phyloP scores from a whole-genome alignment of 2,329 filamentous ascomycete genomes.

The Alternaria brassicicola region DNA sequence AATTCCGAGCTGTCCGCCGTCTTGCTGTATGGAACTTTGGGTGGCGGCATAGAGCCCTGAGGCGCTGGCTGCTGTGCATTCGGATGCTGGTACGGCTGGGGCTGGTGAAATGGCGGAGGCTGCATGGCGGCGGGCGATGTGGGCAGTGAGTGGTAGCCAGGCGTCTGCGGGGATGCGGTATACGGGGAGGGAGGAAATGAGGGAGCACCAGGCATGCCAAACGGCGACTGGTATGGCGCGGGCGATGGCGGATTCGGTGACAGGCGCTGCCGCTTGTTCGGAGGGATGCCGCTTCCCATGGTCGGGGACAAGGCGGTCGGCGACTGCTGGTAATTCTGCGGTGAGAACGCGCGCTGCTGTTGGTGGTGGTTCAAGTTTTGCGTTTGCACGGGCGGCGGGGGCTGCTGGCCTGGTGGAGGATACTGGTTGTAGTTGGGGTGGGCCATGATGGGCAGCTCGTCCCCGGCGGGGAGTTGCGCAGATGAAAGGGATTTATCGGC shows the following conservation, averaged over 20 bases:
- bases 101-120: constrained; percentile 57
- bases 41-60: constrained; percentile 63
- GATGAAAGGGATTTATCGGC: constrained; percentile 29
- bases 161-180: constrained; percentile 40
- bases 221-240: constrained; percentile 51
- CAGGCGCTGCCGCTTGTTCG: constrained; percentile 74
- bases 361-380: constrained; percentile 53
- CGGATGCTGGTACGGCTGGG: constrained; percentile 52
- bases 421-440: constrained; percentile 42
- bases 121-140: constrained; percentile 40
- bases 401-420: constrained; percentile 32
- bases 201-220: constrained; percentile 52
- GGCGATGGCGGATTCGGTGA: constrained; percentile 70
- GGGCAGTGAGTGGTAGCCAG: constrained; percentile 40
- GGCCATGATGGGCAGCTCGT: constrained; percentile 42
- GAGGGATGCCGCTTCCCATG: constrained; percentile 57
- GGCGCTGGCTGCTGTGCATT: constrained; percentile 30
- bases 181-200: constrained; percentile 48
- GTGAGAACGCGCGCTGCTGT: constrained; percentile 51
- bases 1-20: constrained; percentile 49
- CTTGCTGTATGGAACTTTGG: constrained; percentile 63
- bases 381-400: constrained; percentile 45
- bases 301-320: constrained; percentile 58
- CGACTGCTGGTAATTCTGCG: constrained; percentile 55
- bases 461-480: constrained; percentile 32